Evolutionary conservation across 345 rosid species (phyloP).

Genomic region (Eucalyptus globulus): DNA sequence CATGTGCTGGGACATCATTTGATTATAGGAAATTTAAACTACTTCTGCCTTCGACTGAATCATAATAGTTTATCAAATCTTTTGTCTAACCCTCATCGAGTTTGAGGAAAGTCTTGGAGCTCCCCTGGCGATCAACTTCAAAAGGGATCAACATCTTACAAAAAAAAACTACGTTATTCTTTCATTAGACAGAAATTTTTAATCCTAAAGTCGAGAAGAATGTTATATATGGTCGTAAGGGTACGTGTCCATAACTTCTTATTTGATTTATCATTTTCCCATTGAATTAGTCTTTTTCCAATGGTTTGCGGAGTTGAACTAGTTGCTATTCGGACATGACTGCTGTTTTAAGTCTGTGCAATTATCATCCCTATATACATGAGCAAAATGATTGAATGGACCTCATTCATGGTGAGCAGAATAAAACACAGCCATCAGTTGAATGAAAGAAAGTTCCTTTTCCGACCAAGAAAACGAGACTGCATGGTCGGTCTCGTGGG

Average conservation of each 20-base stretch:
- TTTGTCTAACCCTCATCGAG: not conserved
- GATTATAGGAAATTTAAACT: not conserved
- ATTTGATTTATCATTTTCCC: not conserved
- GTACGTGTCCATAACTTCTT: not conserved
- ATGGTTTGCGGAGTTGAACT: not conserved
- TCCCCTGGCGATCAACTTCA: not conserved
- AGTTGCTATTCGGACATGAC: not conserved
- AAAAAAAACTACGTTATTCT: not conserved
- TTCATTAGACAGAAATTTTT: not conserved
- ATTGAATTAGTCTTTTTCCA: not conserved
- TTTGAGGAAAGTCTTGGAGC: not conserved
- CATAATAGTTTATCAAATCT: not conserved
- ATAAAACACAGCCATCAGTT: not conserved
- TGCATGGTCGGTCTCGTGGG: not conserved
- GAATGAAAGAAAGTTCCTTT: not conserved
- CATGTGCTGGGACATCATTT: not conserved
- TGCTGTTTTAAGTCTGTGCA: not conserved
- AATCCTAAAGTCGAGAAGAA: not conserved
- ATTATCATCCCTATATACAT: not conserved
- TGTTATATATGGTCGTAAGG: not conserved
- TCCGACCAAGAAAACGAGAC: not conserved
- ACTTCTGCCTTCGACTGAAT: not conserved
- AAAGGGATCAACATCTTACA: not conserved
- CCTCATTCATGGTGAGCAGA: not conserved
- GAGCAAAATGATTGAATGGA: not conserved